Conservation (phyloP, 306 rosid species). For the Vigna nakashimae region DNA sequence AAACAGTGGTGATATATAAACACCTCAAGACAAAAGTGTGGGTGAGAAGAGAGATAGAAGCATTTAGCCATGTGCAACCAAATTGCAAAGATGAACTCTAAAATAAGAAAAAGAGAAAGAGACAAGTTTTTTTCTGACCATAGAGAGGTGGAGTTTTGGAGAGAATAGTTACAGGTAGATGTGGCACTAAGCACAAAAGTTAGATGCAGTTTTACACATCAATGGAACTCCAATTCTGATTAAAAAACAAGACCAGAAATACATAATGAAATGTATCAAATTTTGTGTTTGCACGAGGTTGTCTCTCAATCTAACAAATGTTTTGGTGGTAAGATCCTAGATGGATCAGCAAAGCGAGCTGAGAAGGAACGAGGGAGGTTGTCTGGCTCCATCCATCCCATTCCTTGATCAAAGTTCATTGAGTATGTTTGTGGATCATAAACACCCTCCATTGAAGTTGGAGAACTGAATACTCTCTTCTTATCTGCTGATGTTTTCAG, state of each 20-base stretch:
- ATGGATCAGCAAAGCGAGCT: constrained; percentile 73
- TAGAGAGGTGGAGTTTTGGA: not conserved
- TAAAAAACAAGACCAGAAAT: not conserved
- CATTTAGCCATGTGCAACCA: constrained; percentile 1
- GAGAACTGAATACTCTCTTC: constrained; percentile 48
- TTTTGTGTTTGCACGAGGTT: not conserved
- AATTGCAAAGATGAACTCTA: constrained; percentile 9
- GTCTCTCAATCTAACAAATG: constrained; percentile 41
- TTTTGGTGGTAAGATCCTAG: constrained; percentile 49
- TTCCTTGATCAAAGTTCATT: constrained; percentile 70
- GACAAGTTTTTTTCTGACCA: not conserved
- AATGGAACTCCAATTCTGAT: not conserved
- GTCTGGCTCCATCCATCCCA: constrained; percentile 65
- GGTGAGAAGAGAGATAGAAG: not conserved
- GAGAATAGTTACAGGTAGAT: not conserved
- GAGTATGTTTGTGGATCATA: constrained; percentile 61
- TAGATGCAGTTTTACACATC: too few relatives aligned
- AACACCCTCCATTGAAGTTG: constrained; percentile 34
- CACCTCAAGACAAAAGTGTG: not conserved
- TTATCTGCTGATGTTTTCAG: constrained; percentile 51
- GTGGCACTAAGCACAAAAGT: not conserved
- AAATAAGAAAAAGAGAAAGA: constrained; percentile 12
- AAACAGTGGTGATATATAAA: not conserved
- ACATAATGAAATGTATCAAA: not conserved
- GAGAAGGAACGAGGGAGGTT: constrained; percentile 68